These are phyloP conservation scores for Irineochytrium annulatum DNA, from an alignment of 192 early-diverging fungal species.

Conservation along the genomic window DNA sequence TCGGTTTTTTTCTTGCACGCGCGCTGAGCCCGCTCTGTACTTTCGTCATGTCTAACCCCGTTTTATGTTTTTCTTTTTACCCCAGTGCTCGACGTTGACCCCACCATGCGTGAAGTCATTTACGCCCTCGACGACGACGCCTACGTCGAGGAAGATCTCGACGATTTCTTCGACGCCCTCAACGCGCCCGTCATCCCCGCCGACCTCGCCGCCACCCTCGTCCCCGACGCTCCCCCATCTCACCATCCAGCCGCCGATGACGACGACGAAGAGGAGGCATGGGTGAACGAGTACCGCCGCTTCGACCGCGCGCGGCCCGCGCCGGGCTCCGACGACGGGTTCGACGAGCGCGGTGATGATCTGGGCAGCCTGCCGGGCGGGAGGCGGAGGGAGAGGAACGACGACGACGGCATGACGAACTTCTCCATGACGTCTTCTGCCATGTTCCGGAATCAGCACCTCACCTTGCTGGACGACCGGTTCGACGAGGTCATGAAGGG, in stretches of 20 bases:
- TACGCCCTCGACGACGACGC: conserved; percentile 93
- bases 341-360: background rate
- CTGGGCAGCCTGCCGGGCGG: background rate
- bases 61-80: background rate
- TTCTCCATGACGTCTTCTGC: conserved; percentile 91
- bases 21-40: background rate
- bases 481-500: conserved; percentile 74
- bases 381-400: conserved; percentile 7
- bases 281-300: conserved; percentile 44
- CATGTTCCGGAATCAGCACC: conserved; percentile 87
- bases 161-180: conserved; percentile 81
- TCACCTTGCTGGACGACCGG: conserved; percentile 87
- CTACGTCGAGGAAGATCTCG: conserved; percentile 74
- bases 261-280: conserved; percentile 43
- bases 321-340: background rate
- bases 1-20: no score
- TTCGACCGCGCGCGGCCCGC: background rate
- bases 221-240: conserved; percentile 11
- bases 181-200: conserved; percentile 65
- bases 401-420: conserved; percentile 36
- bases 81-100: conserved; percentile 71
- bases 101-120: conserved; percentile 77
- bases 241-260: conserved; percentile 34
- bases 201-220: conserved; percentile 6
- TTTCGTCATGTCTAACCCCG: no score